Conservation (phyloP, 257 asterid species). For the Solanum neorickii region DNA sequence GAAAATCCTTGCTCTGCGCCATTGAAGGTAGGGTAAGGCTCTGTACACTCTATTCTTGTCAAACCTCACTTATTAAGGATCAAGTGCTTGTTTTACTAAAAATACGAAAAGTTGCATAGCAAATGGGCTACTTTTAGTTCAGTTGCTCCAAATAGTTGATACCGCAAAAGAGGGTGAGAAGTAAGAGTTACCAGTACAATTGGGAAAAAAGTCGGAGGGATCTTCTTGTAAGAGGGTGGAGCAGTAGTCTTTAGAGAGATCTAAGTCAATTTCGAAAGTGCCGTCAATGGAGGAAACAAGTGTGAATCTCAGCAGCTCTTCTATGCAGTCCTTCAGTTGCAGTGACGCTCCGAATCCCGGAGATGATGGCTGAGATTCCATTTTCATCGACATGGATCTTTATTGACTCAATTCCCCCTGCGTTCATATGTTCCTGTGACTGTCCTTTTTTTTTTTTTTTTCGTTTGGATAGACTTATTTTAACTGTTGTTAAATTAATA, state of each 20-base stretch:
- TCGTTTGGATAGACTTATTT: too few species aligned
- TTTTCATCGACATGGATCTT: neutral
- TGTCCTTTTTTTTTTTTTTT: too few species aligned
- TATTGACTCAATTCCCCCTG: neutral
- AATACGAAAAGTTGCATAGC: neutral
- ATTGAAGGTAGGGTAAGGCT: neutral
- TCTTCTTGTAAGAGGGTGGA: conserved; percentile 45
- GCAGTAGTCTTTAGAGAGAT: conserved; percentile 51
- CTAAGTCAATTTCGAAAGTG: conserved; percentile 24
- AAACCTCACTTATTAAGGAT: neutral
- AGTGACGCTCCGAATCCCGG: conserved; percentile 19
- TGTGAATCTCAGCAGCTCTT: conserved; percentile 43
- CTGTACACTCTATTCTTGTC: neutral
- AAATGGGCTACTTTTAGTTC: neutral
- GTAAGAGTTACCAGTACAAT: conserved; percentile 7
- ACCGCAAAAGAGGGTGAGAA: neutral
- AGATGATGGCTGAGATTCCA: conserved; percentile 18
- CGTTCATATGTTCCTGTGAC: neutral
- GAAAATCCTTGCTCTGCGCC: too few species aligned
- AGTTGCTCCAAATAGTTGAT: neutral
- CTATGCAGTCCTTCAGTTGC: conserved; percentile 39
- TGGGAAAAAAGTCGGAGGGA: conserved; percentile 6
- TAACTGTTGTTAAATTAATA: too few species aligned
- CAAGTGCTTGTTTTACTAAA: neutral
- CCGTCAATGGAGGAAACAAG: conserved; percentile 32